Base-by-base conservation (phyloP, 2,329 filamentous ascomycete genomes). In the Reticulascus tulasneorum region DNA sequence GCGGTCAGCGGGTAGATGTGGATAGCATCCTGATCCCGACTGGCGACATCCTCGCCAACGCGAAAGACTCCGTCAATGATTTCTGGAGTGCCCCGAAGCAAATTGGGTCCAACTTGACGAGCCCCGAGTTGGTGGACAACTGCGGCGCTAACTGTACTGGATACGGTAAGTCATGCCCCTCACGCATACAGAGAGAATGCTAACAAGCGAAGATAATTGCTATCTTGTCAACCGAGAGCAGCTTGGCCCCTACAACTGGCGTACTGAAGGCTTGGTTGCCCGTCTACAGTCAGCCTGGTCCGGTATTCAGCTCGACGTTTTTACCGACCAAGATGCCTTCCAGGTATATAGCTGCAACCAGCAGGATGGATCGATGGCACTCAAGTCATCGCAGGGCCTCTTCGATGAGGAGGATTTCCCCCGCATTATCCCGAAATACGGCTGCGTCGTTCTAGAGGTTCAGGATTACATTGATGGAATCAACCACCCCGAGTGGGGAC, bases 391-490 rank as follows among this genome's bases (percentile, higher is more conserved):
- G 0, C 85, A 89, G 58, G 84, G 84, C 12, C 63, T 84, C 5
- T 60, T 67, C 43, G 69, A 75, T 43, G 61, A 74, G 42, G 45
- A 62, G 2, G 61, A 65, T 21, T 75, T 80, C 49, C 75, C 78
- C 4, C 69, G 81, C 23, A 75, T 75, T 7, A 82, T 88, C 18
- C 73, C 77, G 37, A 58, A 90, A 67, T 87, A 89, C 54, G 89
- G 87, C 21, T 96, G 91, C 60, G 55, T 95, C 18, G 91, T 95
- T 31, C 75, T 96, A 60, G 91, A 96, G 66, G 86, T 93, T 10
- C 79, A 96, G 70, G 89, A 93, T 59, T 96, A 81, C 77, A 94
- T 96, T 54, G 90, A 94, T 56, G 89, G 75, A 18, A 93, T 97
- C 64, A 96, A 95, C 64, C 77, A 94, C 50, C 90, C 90, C 0